Conservation (phyloP, 2,329 filamentous ascomycete genomes). For the Diaporthe citri region DNA sequence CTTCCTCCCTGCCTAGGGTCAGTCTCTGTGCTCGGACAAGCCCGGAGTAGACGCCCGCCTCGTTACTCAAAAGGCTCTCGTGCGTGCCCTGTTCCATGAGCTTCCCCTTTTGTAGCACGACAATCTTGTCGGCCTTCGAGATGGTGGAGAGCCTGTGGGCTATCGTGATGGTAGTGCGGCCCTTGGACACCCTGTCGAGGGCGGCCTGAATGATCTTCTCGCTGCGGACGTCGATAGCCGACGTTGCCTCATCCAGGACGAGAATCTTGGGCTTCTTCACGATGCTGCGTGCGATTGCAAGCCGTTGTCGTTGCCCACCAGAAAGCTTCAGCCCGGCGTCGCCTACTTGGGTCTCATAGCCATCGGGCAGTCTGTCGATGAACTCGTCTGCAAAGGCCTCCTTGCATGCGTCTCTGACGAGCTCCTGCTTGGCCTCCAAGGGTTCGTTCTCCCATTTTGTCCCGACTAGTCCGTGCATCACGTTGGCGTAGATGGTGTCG, state of each 20-base stretch:
- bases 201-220: constrained; percentile 66
- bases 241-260: constrained; percentile 76
- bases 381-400: constrained; percentile 80
- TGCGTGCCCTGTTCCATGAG: constrained; percentile 83
- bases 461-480: constrained; percentile 62
- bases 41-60: constrained; percentile 73
- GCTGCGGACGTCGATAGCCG: constrained; percentile 58
- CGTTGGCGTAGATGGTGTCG: constrained; percentile 65
- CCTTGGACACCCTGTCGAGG: constrained; percentile 65
- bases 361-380: constrained; percentile 72
- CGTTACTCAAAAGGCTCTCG: constrained; percentile 72
- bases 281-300: constrained; percentile 73
- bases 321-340: constrained; percentile 81
- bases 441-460: constrained; percentile 54
- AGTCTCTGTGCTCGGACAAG: constrained; percentile 75
- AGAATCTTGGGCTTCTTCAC: constrained; percentile 72
- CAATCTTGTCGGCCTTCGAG: constrained; percentile 81
- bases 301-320: constrained; percentile 72
- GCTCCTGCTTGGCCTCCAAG: constrained; percentile 60
- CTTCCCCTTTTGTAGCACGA: constrained; percentile 79
- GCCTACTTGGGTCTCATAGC: constrained; percentile 81
- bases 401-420: constrained; percentile 74
- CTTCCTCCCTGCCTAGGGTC: constrained; percentile 59
- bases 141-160: constrained; percentile 82
- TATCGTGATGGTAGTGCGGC: constrained; percentile 73